Conservation (phyloP, 306 rosid genomes). For the Glycine tomentella region DNA sequence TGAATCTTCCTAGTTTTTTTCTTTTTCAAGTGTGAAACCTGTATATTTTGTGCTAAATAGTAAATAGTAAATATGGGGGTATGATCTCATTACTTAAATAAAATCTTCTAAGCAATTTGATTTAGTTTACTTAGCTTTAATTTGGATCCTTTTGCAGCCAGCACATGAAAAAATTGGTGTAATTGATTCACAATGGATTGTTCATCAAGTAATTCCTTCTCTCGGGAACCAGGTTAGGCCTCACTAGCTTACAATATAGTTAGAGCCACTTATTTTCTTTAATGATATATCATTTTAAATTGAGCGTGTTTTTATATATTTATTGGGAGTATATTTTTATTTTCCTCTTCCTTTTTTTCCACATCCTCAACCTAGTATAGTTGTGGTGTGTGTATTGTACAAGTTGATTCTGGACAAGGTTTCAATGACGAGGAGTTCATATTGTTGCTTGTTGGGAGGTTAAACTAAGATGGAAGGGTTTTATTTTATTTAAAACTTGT, state of each 20-base stretch:
- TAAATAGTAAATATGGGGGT: not conserved
- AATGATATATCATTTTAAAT: constrained; percentile 15
- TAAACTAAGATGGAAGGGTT: not conserved
- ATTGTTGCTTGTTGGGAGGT: too few species aligned
- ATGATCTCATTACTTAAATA: constrained; percentile 4
- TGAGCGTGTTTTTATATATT: constrained; percentile 9
- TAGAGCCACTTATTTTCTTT: constrained; percentile 20
- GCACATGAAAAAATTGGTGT: constrained; percentile 97
- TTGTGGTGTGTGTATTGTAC: too few species aligned
- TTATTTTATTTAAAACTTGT: not conserved
- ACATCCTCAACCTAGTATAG: too few species aligned
- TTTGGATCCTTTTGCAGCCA: constrained; percentile 58
- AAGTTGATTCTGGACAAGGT: too few species aligned
- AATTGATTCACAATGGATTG: constrained; percentile 96
- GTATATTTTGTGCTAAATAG: constrained; percentile 27
- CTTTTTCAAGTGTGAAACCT: constrained; percentile 18
- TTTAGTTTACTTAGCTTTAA: constrained; percentile 31
- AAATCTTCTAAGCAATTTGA: constrained; percentile 29
- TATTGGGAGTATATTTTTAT: too few species aligned
- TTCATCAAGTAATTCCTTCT: constrained; percentile 96
- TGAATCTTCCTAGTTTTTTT: not conserved
- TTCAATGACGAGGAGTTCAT: too few species aligned
- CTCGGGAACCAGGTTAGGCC: constrained; percentile 85
- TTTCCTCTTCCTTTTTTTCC: too few species aligned
- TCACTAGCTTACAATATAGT: constrained; percentile 3